A percentile compares a stretch with the other conserved stretches of the same genome.
Evolutionary conservation across 2,329 filamentous ascomycete genomes (phyloP).

Genomic region (Clonostachys chloroleuca): DNA sequence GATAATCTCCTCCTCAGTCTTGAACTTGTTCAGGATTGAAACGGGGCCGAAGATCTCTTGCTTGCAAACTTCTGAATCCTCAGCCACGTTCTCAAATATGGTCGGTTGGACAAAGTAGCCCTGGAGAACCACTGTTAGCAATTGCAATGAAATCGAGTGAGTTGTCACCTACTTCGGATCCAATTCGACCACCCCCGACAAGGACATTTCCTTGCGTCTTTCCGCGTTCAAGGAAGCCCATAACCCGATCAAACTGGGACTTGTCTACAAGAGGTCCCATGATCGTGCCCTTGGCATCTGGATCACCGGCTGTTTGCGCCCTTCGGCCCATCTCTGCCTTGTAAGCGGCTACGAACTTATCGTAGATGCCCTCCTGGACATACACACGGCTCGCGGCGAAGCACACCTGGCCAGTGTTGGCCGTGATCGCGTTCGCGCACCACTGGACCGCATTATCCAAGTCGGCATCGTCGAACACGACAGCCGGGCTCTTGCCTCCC

Average conservation of each 20-base stretch:
- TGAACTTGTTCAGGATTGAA: slow-evolving; percentile 48
- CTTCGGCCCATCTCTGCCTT: slow-evolving; percentile 53
- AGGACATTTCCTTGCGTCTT: slow-evolving; percentile 27
- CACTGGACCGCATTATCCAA: slow-evolving; percentile 51
- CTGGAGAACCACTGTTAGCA: slow-evolving; percentile 5
- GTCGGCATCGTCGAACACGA: slow-evolving; percentile 62
- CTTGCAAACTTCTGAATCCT: slow-evolving; percentile 38
- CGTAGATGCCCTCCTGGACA: slow-evolving; percentile 55
- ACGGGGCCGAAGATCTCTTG: slow-evolving; percentile 58
- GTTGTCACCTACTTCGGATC: slow-evolving; percentile 20
- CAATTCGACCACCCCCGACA: slow-evolving; percentile 28
- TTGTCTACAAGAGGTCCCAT: slow-evolving; percentile 53
- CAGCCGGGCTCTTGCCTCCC: slow-evolving; percentile 63
- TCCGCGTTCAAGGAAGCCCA: slow-evolving; percentile 36
- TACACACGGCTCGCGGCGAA: slow-evolving; percentile 71
- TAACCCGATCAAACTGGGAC: slow-evolving; percentile 38
- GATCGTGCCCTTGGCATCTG: slow-evolving; percentile 52
- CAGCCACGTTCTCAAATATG: slow-evolving; percentile 35
- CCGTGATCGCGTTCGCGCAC: slow-evolving; percentile 47
- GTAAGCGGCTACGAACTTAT: slow-evolving; percentile 54
- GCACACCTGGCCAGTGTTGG: slow-evolving; percentile 71
- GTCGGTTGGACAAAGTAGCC: slow-evolving; percentile 40
- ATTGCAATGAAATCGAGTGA: neutral
- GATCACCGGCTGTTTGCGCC: slow-evolving; percentile 54
- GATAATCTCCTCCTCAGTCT: slow-evolving; percentile 50